These are phyloP conservation scores for Starmerella vitae DNA, from an alignment of 805 yeast species.

Conservation along the genomic window DNA sequence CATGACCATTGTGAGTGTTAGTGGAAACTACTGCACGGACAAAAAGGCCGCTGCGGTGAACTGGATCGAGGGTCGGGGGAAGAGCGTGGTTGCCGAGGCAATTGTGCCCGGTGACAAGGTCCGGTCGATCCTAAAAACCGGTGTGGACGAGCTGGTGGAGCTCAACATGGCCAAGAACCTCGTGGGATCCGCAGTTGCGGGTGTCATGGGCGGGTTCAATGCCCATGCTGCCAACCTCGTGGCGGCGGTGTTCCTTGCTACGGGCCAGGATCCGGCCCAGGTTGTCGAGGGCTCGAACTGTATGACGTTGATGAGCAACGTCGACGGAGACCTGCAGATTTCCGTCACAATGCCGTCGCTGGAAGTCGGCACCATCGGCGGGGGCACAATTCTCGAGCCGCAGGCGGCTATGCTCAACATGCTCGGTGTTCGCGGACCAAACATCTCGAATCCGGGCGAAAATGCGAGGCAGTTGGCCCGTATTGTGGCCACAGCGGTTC, in stretches of 20 bases:
- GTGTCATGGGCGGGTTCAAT: constrained; percentile 93
- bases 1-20: constrained; percentile 82
- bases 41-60: constrained; percentile 96
- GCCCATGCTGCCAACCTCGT: constrained; percentile 97
- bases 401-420: constrained; percentile 93
- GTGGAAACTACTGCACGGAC: constrained; percentile 96
- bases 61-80: constrained; percentile 99
- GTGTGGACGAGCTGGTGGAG: constrained; percentile 83
- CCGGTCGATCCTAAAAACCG: constrained; percentile 70
- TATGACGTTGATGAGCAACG: constrained; percentile 85
- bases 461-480: constrained; percentile 89
- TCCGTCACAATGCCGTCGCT: constrained; percentile 99
- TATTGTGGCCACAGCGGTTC: constrained; percentile 83
- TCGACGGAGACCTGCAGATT: constrained; percentile 66
- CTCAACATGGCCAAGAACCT: constrained; percentile 79
- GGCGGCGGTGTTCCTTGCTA: constrained; percentile 85
- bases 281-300: constrained; percentile 96
- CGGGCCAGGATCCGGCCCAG: constrained; percentile 99
- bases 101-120: constrained; percentile 74
- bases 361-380: constrained; percentile 98
- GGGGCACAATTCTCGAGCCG: constrained; percentile 95
- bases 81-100: constrained; percentile 94
- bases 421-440: constrained; percentile 92
- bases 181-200: constrained; percentile 97
- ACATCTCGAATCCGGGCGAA: constrained; percentile 82